Base-by-base conservation (phyloP, 2,329 filamentous ascomycete genomes). In the Colletotrichum kahawae region DNA sequence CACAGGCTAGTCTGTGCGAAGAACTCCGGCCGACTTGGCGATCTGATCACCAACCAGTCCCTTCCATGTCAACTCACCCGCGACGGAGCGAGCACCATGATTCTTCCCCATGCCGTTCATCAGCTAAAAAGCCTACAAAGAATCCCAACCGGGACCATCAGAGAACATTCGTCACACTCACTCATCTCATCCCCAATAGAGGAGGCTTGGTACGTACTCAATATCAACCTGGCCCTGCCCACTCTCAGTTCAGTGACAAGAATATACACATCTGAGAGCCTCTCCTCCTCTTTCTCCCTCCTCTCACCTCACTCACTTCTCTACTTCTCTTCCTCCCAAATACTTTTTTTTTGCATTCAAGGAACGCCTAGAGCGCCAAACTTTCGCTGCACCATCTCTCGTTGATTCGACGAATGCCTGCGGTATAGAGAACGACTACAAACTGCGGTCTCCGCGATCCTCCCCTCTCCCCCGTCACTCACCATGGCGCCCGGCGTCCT, bases 1-100 rank as follows among this genome's bases (percentile, higher is more conserved):
- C 73, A 75, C 73, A 75, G 73, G 73, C 73, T 75, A 75, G 73
- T 75, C 73, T 75, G 73, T 75, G 73, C 73, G 59, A 75, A 65
- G 71, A 75, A 71, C 75, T 76, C 71, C 68, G 75, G 75, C 75
- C 71, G 71, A 76, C 75, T 76, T 76, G 75, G 75, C 75, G 75
- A 76, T 76, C 75, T 75, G 75, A 76, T 75, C 75, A 75, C 75
- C 72, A 67, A 51, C 59, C 71, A 73, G 69, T 75, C 69, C 69
- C 56, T 73, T 73, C 71, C 67, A 71, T 75, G 75, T 76, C 63
- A 65, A 75, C 62, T 54, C 43, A 75, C 57, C 64, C 70, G 71
- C 57, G 48, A 71, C 71, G 59, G 71, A 75, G 71, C 63, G 71
- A 75, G 67, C 62, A 71, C 71, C 67, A 75, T 48, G 48, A 54